Evolutionary conservation across 2,329 filamentous ascomycete species (phyloP), one percentile per base, ranked within the genome.

Genomic region (Diaporthe vaccinii): DNA sequence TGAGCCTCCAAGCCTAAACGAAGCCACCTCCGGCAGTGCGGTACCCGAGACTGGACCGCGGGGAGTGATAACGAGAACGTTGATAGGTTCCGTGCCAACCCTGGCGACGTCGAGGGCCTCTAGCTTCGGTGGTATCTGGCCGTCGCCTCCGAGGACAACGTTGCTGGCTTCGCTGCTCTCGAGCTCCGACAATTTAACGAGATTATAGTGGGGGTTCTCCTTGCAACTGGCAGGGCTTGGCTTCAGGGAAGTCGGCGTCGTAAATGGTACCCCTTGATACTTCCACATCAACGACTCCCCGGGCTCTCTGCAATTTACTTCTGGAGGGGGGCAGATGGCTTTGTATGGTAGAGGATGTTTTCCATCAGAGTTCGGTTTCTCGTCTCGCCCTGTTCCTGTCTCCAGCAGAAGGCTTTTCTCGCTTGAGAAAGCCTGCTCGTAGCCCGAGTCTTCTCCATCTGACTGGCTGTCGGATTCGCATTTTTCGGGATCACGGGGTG

Each of bases 281-380:
- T 53, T 51, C 62, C 62, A 51, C 22, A 36, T 25, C 31, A 53
- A 8, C 4, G 46, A 36, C 2, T n/a, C 0, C 3, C 22, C 44
- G 0, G 25, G 28, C 0, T 20, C 28, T 51, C 28, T 22, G 31
- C 15, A 10, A 6, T 2, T 1, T 17, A 7, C 6, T 15, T 6
- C 17, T 10, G 10, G 12, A 3, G 61, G 44, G 7, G 61, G 25
- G 12, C 61, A 65, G 20, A 65, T 12, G 28, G 3, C 5, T 14
- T 49, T 12, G 28, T 7, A 25, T n/a, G 41, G 10, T 3, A 15
- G 22, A 17, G 22, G 22, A 5, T 36, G 20, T 22, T 68, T 22
- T 10, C 22, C 46, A 25, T 25, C 0, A 5, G 8, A 2, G 3
- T 12, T 12, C 4, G 44, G 28, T 12, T 9, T 25, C 31, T 9